A percentile compares a stretch with the other conserved stretches of the same genome.
Evolutionary conservation across 2,329 filamentous ascomycete genomes (phyloP).

Genomic region (Fusarium zealandicum): DNA sequence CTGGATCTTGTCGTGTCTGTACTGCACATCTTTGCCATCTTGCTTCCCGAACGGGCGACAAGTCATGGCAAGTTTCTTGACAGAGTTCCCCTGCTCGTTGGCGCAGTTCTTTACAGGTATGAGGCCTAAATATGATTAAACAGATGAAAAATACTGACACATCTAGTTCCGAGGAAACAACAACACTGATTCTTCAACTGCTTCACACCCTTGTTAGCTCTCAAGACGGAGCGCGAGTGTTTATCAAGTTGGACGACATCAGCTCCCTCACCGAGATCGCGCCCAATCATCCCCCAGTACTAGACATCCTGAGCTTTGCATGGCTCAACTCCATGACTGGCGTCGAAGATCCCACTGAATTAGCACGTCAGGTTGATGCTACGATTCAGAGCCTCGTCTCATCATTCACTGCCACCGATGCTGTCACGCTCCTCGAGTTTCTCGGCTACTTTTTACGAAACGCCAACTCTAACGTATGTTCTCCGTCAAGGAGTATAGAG

Average conservation of each 20-base stretch:
- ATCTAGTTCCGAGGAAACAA: slow-evolving; percentile 60
- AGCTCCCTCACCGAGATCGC: slow-evolving; percentile 65
- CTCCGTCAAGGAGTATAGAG: not conserved
- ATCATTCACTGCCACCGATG: slow-evolving; percentile 66
- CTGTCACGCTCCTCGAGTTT: slow-evolving; percentile 65
- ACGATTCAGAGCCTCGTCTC: slow-evolving; percentile 58
- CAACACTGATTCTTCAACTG: slow-evolving; percentile 61
- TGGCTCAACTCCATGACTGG: slow-evolving; percentile 60
- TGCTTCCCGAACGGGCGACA: slow-evolving; percentile 60
- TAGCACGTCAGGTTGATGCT: slow-evolving; percentile 54
- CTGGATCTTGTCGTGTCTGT: slow-evolving; percentile 69
- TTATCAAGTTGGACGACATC: slow-evolving; percentile 59
- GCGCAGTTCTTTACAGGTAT: slow-evolving; percentile 62
- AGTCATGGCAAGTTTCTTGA: slow-evolving; percentile 56
- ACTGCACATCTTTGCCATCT: slow-evolving; percentile 65
- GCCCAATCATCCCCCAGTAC: slow-evolving; percentile 58
- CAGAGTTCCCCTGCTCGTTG: slow-evolving; percentile 62
- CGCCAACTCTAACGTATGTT: slow-evolving; percentile 56
- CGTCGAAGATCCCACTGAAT: slow-evolving; percentile 40
- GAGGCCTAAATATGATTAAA: slow-evolving; percentile 5
- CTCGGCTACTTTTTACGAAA: slow-evolving; percentile 60
- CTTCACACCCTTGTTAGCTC: slow-evolving; percentile 63
- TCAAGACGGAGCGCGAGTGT: slow-evolving; percentile 56
- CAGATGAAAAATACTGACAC: not conserved
- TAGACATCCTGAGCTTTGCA: slow-evolving; percentile 63